phyloP scores from a whole-genome alignment of 2,329 filamentous ascomycete species.

The Botrytis elliptica region DNA sequence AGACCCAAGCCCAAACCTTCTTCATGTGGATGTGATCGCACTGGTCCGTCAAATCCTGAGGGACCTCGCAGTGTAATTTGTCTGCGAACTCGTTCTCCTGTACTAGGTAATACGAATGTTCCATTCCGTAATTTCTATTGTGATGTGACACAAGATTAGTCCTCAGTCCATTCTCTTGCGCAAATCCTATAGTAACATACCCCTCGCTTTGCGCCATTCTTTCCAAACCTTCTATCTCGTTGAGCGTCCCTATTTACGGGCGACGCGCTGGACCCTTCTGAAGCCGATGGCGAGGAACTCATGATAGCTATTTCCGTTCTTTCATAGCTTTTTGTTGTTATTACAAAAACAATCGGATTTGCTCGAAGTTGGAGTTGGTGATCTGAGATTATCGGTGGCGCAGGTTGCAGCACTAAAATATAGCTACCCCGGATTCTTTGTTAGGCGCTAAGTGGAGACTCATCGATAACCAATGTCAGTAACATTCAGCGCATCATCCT shows the following conservation, averaged over 20 bases:
- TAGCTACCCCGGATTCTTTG: slow-evolving; percentile 14
- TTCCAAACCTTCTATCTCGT: slow-evolving; percentile 18
- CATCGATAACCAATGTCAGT: not conserved
- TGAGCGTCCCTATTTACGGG: slow-evolving; percentile 14
- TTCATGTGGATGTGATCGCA: slow-evolving; percentile 21
- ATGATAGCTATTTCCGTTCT: slow-evolving; percentile 6
- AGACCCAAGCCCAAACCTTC: slow-evolving; percentile 11
- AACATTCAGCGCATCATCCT: not conserved
- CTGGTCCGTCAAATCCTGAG: slow-evolving; percentile 38
- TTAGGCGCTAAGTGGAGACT: not conserved
- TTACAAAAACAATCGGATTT: not conserved
- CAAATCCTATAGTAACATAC: slow-evolving; percentile 25
- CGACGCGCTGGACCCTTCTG: not conserved
- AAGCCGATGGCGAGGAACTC: slow-evolving; percentile 17
- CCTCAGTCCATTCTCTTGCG: slow-evolving; percentile 30
- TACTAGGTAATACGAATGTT: slow-evolving; percentile 82
- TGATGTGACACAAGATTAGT: slow-evolving; percentile 5
- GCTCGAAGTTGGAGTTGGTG: not conserved
- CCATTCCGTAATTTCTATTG: slow-evolving; percentile 73
- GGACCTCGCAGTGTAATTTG: slow-evolving; percentile 71
- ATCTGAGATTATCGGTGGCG: not conserved
- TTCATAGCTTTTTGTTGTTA: slow-evolving; percentile 15
- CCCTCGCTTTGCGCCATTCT: slow-evolving; percentile 17
- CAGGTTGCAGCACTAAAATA: not conserved
- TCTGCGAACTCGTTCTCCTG: slow-evolving; percentile 79